Evolutionary conservation across 2,329 filamentous ascomycete genomes (phyloP), one percentile per base, ranked within the genome.

Genomic region (Stagonosporopsis cucurbitacearum): DNA sequence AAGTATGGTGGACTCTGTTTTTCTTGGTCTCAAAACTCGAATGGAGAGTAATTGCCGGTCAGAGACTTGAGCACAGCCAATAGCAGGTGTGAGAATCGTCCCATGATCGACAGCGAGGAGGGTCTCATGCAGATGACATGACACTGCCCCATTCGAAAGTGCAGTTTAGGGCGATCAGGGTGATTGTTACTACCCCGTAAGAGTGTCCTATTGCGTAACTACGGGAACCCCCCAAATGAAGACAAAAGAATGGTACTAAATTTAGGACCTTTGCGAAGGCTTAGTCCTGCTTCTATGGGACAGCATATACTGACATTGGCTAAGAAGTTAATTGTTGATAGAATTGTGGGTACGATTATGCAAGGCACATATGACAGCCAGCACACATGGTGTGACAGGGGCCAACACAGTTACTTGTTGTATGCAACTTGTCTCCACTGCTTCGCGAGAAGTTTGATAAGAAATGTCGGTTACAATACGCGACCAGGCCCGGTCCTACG

Each of bases 91-190:
- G 33, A n/a, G 28, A 22, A 15, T 19, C 32, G 35, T 39, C 23
- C 39, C 39, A 32, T 37, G 20, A 26, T 15, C 35, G 25, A 37
- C 43, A 43, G 42, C 42, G 11, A 19, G 33, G 36, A 30, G 32
- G 28, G 7, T 9, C 3, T 9, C 15, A 30, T 11, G 19, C 9
- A 46, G 22, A 12, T 36, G 45, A 9, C 30, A 32, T 15, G 26
- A 28, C 54, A 57, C 54, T 52, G 54, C 54, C 49, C 51, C 44
- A 26, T 25, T 28, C 19, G 43, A 49, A 35, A 30, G 33, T 22
- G 13, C 23, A 15, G 15, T 17, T 52, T 45, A 45, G 44, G 43
- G 44, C 43, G 47, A 32, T 11, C 23, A 13, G 47, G n/a, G 39
- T 26, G 23, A 22, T 12, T 13, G n/a, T 30, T 12, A 33, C 47